A percentile compares a stretch with the other conserved stretches of the same genome.
Conservation (phyloP, 1,284 basidiomycete species). For the Malassezia japonica region DNA sequence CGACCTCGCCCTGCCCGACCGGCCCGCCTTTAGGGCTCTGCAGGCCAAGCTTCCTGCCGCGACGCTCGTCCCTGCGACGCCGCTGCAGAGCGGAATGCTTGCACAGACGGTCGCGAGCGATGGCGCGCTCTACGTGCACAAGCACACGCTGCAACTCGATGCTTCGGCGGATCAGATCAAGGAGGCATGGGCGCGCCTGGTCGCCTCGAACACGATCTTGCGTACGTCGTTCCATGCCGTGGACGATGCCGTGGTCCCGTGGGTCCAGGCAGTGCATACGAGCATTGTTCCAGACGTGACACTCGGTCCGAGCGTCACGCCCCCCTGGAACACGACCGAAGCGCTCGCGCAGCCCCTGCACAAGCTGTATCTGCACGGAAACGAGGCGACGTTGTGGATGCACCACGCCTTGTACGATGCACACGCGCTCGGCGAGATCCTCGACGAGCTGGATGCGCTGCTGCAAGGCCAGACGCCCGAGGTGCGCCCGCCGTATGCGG, state of each 20-base stretch:
- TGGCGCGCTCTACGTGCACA: constrained; percentile 33
- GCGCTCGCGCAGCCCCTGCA: constrained; percentile 11
- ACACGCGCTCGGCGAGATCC: constrained; percentile 25
- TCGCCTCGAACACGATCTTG: constrained; percentile 28
- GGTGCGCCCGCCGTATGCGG: constrained; percentile 18
- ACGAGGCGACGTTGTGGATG: neutral
- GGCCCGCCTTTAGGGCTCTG: neutral
- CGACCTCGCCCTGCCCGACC: neutral
- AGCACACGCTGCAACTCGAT: constrained; percentile 21
- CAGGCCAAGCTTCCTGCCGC: neutral
- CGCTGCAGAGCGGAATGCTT: constrained; percentile 44
- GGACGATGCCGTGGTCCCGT: constrained; percentile 21
- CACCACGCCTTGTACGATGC: constrained; percentile 28
- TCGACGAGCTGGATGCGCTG: constrained; percentile 35
- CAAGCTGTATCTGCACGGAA: neutral
- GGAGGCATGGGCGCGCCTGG: constrained; percentile 23
- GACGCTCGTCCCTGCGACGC: constrained; percentile 36
- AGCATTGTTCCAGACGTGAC: neutral
- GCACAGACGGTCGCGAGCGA: constrained; percentile 27
- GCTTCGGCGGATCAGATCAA: neutral
- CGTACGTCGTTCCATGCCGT: constrained; percentile 32
- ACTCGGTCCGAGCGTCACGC: neutral
- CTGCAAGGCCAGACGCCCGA: neutral
- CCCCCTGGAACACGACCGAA: neutral
- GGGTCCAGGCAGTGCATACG: constrained; percentile 28